Conservation (phyloP, 176 grass and related monocot species). For the Olyra latifolia region DNA sequence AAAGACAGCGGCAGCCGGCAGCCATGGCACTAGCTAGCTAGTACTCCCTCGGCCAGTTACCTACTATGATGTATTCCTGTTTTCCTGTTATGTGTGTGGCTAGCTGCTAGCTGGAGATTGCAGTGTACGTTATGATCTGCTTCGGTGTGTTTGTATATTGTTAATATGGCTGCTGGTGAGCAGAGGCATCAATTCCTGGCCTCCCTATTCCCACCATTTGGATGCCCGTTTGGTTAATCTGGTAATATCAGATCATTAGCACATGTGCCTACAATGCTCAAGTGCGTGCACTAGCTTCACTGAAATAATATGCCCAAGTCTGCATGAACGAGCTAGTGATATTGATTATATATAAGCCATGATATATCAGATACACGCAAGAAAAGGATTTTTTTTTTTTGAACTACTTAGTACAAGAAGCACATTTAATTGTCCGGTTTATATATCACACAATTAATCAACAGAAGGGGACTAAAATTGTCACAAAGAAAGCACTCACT, state of each 20-base stretch:
- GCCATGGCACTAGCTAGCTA: conserved; percentile 10
- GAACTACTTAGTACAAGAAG: background rate
- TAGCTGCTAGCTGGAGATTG: conserved; percentile 23
- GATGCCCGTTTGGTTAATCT: conserved; percentile 42
- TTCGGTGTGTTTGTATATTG: conserved; percentile 7
- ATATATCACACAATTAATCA: background rate
- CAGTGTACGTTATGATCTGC: no score
- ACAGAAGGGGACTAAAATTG: background rate
- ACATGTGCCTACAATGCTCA: conserved; percentile 32
- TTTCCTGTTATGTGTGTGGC: conserved; percentile 19
- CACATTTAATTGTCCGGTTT: background rate
- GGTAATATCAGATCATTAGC: conserved; percentile 33
- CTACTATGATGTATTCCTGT: conserved; percentile 11
- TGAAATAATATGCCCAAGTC: background rate
- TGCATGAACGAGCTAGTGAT: background rate
- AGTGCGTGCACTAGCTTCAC: background rate
- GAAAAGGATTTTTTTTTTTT: background rate
- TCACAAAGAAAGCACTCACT: background rate
- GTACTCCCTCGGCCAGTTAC: background rate
- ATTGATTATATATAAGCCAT: background rate
- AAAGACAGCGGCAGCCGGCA: background rate
- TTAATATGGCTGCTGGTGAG: conserved; percentile 40
- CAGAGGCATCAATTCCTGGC: conserved; percentile 44
- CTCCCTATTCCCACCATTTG: conserved; percentile 18
- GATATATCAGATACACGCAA: background rate